Conservation (phyloP, 2,329 filamentous ascomycete species). For the Aspergillus sp. region DNA sequence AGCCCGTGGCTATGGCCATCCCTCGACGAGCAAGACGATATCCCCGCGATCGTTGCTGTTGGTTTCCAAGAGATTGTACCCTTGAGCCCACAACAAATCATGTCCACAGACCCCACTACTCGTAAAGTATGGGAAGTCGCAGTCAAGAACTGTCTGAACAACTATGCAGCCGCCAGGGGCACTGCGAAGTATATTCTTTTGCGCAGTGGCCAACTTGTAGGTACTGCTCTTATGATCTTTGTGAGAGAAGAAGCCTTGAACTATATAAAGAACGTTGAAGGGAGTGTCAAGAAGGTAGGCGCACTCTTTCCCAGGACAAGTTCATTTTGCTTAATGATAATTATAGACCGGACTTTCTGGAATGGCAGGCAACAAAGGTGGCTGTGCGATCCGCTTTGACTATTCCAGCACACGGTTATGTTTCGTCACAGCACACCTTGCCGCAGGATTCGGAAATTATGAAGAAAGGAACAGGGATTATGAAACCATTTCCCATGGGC, state of each 20-base stretch:
- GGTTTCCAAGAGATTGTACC: conserved; percentile 99
- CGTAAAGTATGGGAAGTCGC: conserved; percentile 83
- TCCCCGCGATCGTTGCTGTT: conserved; percentile 83
- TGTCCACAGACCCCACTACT: conserved; percentile 90
- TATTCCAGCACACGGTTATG: conserved; percentile 90
- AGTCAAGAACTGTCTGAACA: conserved; percentile 74
- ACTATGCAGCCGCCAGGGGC: conserved; percentile 61
- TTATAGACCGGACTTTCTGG: conserved; percentile 78
- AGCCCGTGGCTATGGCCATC: conserved; percentile 76
- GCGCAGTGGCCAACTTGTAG: conserved; percentile 89
- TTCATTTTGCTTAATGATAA: neutral
- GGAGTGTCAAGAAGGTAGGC: conserved; percentile 78
- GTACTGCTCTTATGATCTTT: conserved; percentile 88
- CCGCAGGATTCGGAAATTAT: conserved; percentile 93
- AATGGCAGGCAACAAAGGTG: conserved; percentile 97
- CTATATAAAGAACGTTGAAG: conserved; percentile 94
- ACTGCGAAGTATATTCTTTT: conserved; percentile 83
- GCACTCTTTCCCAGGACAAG: neutral
- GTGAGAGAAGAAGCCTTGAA: conserved; percentile 73
- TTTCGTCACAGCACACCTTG: conserved; percentile 94
- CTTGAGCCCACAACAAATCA: conserved; percentile 94
- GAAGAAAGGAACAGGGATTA: conserved; percentile 95
- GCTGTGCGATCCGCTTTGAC: conserved; percentile 92
- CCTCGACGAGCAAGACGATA: conserved; percentile 52
- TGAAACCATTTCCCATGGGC: conserved; percentile 77